Base-by-base conservation (phyloP, 352 stramenopile species). In the Pythium coloratum region DNA sequence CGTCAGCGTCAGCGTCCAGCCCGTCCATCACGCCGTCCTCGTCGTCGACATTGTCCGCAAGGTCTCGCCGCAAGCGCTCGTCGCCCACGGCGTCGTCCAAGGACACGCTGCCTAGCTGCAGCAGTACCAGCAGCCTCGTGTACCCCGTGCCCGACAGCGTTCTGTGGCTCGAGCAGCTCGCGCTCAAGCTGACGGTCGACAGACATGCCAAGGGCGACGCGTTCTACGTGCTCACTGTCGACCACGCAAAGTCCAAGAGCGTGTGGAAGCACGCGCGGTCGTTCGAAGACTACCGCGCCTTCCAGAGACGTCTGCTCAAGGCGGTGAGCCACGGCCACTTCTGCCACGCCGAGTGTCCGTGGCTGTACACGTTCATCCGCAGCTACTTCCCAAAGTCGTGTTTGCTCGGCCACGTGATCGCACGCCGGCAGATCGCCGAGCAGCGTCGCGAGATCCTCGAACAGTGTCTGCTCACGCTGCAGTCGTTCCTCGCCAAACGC, bases 151-250 rank as follows among this genome's bases (percentile, higher is more conserved):
- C 64, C 24, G 44, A 49, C 16, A 65, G 38, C 57, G 20, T 70
- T 34, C 6, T 36, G 5, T 70, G 64, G 64, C 46, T 70, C 38
- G 64, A 70, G n/a, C 56, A 81, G 51, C 76, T 88, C 63, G 62
- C 66, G 12, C 57, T 84, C 16, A 61, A 76, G 32, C 58, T 90
- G 28, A 66, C 30, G 12, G 28, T 32, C 42, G 26, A 47, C 5
- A 12, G 70, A 68, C 26, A 80, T 78, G 66, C 66, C 78, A 20
- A 63, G 33, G 62, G 72, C 10, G 79, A 88, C 46, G 73, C 86
- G 53, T 70, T 68, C 6, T 91, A 87, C 69, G 70, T 84, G 40
- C 73, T 89, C 67, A 78, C 67, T 10, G 80, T 87, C 44, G 62
- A 60, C 7, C 65, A 71, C 56, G 14, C 51, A 28, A 60, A 61